Conservation (phyloP, 345 rosid genomes). For the Citrus reticulata region DNA sequence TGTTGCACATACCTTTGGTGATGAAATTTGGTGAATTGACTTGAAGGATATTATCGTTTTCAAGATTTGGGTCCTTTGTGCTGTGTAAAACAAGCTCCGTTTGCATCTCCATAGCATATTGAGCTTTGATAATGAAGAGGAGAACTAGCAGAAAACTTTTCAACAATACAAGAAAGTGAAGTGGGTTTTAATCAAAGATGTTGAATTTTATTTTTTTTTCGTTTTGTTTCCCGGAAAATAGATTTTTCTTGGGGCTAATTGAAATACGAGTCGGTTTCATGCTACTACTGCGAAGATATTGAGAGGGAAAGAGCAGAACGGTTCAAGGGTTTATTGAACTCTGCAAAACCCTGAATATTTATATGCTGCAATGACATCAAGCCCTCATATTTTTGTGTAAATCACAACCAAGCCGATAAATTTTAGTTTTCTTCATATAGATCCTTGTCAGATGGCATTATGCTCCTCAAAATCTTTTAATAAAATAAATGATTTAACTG, state of each 20-base stretch:
- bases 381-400: too few relatives aligned
- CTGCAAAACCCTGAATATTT: not conserved
- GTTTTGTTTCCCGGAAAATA: not conserved
- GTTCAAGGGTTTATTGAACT: not conserved
- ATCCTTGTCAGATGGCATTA: too few relatives aligned
- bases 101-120: constrained; percentile 46
- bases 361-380: too few relatives aligned
- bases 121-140: not conserved
- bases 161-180: not conserved
- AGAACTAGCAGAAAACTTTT: not conserved
- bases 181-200: not conserved
- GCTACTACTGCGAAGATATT: not conserved
- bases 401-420: too few relatives aligned
- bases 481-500: too few relatives aligned
- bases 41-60: constrained; percentile 13
- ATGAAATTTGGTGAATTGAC: constrained; percentile 15
- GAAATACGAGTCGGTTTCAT: not conserved
- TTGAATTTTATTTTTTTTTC: not conserved
- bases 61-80: constrained; percentile 1
- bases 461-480: too few relatives aligned
- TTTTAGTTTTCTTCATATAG: too few relatives aligned
- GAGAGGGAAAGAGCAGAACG: too few relatives aligned
- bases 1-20: constrained; percentile 11
- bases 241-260: not conserved
- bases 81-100: constrained; percentile 18